A percentile compares a stretch with the other conserved stretches of the same genome.
phyloP scores from a whole-genome alignment of 2,329 filamentous ascomycete species.

The Beauveria sp. region DNA sequence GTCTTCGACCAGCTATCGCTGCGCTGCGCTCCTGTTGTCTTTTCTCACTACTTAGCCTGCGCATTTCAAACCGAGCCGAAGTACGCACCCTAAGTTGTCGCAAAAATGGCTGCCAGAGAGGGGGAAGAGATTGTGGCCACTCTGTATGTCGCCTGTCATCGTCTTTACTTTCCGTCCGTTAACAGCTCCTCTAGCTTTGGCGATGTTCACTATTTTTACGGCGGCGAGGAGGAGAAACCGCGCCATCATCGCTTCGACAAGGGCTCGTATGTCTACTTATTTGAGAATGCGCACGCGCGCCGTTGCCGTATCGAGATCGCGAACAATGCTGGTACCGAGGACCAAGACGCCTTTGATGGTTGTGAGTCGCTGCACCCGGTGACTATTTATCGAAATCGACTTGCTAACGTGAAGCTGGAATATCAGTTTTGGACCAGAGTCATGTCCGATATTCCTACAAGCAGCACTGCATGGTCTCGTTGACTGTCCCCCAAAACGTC shows the following conservation, averaged over 20 bases:
- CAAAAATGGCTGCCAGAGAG: conserved; percentile 36
- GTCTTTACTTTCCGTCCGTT: background rate
- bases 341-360: conserved; percentile 75
- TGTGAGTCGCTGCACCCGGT: conserved; percentile 41
- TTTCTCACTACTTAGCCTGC: background rate
- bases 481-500: conserved; percentile 51
- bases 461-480: conserved; percentile 62
- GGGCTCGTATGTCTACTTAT: conserved; percentile 72
- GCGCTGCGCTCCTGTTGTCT: background rate
- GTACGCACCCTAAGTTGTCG: background rate
- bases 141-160: conserved; percentile 31
- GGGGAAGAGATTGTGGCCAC: conserved; percentile 46
- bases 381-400: too few relatives aligned
- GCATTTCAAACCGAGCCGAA: background rate
- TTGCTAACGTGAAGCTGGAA: background rate
- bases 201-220: conserved; percentile 74
- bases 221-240: conserved; percentile 56
- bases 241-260: conserved; percentile 77
- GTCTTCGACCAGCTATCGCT: background rate
- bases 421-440: conserved; percentile 52
- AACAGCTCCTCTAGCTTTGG: conserved; percentile 49
- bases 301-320: conserved; percentile 68
- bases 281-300: conserved; percentile 61
- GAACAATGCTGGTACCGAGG: conserved; percentile 63
- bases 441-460: conserved; percentile 65